These are phyloP conservation scores for Thielaviopsis populi DNA, from an alignment of 2,329 filamentous ascomycete genomes.

Conservation along the genomic window DNA sequence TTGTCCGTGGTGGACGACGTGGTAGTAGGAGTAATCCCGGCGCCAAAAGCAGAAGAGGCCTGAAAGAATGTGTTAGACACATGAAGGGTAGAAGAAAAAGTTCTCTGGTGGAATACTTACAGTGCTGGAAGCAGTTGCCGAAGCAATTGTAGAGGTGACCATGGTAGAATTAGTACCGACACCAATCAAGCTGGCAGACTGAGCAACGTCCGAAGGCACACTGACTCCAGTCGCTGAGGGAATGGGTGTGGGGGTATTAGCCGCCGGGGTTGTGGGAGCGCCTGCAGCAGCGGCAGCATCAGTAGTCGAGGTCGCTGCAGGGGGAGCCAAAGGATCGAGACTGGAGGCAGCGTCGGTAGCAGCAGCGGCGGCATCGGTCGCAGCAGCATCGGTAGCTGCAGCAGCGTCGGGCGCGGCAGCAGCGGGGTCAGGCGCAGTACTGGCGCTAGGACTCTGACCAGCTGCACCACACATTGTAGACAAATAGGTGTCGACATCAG, in stretches of 20 bases:
- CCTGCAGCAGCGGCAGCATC: background rate
- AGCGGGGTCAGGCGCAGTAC: slow-evolving; percentile 7
- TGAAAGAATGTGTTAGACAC: background rate
- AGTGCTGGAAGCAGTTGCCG: background rate
- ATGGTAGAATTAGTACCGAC: slow-evolving; percentile 16
- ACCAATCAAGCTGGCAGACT: background rate
- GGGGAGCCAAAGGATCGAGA: background rate
- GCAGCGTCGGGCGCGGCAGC: background rate
- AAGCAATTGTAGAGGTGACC: slow-evolving; percentile 7
- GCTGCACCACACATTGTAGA: slow-evolving; percentile 21
- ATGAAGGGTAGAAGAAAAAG: background rate
- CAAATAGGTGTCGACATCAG: slow-evolving; percentile 22
- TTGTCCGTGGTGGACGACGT: slow-evolving; percentile 9
- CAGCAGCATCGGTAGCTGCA: no score
- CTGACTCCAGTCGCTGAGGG: background rate
- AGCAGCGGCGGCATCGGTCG: slow-evolving; percentile 3
- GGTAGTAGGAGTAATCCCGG: background rate
- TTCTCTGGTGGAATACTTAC: background rate
- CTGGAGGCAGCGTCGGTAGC: background rate
- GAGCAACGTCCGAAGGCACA: background rate
- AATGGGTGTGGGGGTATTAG: background rate
- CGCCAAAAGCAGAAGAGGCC: slow-evolving; percentile 1
- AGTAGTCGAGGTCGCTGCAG: background rate
- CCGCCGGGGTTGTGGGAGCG: background rate
- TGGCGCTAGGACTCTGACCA: background rate